A percentile compares a stretch with the other conserved stretches of the same genome.
These are phyloP conservation scores for Ogataea polymorpha DNA, from an alignment of 805 yeast genomes.

Conservation along the genomic window DNA sequence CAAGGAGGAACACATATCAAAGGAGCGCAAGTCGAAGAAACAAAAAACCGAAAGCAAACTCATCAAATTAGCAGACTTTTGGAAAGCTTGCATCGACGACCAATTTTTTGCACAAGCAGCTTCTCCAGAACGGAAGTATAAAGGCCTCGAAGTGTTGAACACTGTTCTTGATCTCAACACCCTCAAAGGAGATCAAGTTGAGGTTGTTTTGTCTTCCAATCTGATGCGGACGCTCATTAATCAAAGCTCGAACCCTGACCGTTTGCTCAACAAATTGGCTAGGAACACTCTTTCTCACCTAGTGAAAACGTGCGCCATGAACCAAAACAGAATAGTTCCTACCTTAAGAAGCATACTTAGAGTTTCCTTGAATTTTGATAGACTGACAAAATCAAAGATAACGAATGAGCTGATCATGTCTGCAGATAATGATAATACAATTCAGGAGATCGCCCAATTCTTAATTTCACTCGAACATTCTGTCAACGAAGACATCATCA, in stretches of 20 bases:
- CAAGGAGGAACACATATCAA: slow-evolving; percentile 19
- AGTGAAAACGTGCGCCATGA: slow-evolving; percentile 34
- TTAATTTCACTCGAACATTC: slow-evolving; percentile 15
- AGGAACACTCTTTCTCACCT: slow-evolving; percentile 46
- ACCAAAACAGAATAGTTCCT: slow-evolving; percentile 35
- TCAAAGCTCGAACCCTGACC: slow-evolving; percentile 64
- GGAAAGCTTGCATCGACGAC: slow-evolving; percentile 79
- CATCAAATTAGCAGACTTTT: slow-evolving; percentile 59
- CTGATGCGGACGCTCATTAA: slow-evolving; percentile 70
- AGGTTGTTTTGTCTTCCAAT: slow-evolving; percentile 53
- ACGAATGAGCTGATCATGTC: slow-evolving; percentile 41
- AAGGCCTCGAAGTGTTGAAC: slow-evolving; percentile 76
- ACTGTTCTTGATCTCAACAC: slow-evolving; percentile 37
- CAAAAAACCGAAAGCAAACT: slow-evolving; percentile 23
- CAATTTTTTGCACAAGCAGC: slow-evolving; percentile 71
- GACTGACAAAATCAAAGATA: slow-evolving; percentile 69
- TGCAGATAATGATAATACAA: slow-evolving; percentile 11
- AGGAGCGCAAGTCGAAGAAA: slow-evolving; percentile 36
- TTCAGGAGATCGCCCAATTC: slow-evolving; percentile 11
- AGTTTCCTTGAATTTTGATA: slow-evolving; percentile 72
- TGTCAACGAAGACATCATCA: slow-evolving; percentile 20
- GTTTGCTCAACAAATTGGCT: slow-evolving; percentile 68
- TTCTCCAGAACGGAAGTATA: slow-evolving; percentile 80
- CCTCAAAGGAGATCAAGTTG: slow-evolving; percentile 16
- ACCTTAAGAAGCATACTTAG: slow-evolving; percentile 35